Conservation (phyloP, 495 filamentous ascomycete genomes). For the Neurospora terricola region DNA sequence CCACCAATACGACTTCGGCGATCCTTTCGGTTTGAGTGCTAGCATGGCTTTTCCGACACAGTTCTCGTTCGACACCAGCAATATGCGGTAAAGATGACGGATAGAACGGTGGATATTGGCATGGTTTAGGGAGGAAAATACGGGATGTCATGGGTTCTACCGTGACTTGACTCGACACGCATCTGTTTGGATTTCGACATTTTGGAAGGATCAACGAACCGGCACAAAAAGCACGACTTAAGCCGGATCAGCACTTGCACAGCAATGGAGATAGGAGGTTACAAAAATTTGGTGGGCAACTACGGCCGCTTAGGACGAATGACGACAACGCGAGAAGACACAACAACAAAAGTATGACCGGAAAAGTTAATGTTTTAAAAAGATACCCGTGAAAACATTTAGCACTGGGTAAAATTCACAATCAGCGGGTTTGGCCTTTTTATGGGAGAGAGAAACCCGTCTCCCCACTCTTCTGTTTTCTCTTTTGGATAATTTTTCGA, state of each 20-base stretch:
- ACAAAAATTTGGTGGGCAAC: background rate
- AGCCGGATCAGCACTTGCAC: background rate
- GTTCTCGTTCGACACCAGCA: constrained; percentile 68
- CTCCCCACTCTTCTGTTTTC: background rate
- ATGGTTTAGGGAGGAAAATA: background rate
- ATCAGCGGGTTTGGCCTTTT: background rate
- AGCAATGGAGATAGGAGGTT: background rate
- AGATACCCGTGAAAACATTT: background rate
- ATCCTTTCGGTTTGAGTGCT: constrained; percentile 81
- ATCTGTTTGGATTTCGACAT: background rate
- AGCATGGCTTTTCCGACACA: constrained; percentile 92
- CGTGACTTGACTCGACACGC: background rate
- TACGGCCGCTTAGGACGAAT: background rate
- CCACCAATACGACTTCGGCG: constrained; percentile 66
- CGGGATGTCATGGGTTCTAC: background rate
- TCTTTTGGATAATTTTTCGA: background rate
- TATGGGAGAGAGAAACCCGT: background rate
- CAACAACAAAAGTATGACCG: background rate
- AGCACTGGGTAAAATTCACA: background rate
- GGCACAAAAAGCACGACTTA: background rate
- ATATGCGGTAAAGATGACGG: constrained; percentile 33
- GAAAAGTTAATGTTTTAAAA: background rate
- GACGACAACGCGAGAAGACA: background rate
- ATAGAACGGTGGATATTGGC: background rate
- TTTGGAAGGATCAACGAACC: background rate